Conservation (phyloP, 2,329 filamentous ascomycete species). For the Canariomyces notabilis region DNA sequence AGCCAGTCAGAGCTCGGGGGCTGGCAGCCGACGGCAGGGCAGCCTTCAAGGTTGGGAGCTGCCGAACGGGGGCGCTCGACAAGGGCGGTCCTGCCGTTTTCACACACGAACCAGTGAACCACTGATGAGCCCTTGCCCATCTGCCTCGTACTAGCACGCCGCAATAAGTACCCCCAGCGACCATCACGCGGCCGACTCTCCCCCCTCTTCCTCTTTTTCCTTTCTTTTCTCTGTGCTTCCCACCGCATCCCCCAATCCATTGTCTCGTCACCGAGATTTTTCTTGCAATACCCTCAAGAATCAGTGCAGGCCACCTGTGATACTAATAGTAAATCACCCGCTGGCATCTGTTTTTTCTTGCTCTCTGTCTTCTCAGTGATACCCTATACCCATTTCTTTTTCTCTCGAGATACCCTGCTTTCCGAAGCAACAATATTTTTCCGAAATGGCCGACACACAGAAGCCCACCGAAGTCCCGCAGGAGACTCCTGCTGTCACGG, state of each 20-base stretch:
- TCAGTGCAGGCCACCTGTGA: slow-evolving; percentile 24
- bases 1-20: slow-evolving; percentile 11
- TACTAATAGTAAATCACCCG: slow-evolving; percentile 16
- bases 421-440: slow-evolving; percentile 11
- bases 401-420: slow-evolving; percentile 26
- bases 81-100: slow-evolving; percentile 18
- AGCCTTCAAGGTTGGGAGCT: slow-evolving; percentile 1
- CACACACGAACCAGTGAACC: slow-evolving; percentile 4
- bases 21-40: background rate
- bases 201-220: slow-evolving; percentile 21
- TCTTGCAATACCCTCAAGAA: slow-evolving; percentile 19
- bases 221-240: slow-evolving; percentile 19
- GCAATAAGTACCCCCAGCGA: slow-evolving; percentile 25
- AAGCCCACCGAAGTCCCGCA: slow-evolving; percentile 60
- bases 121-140: too few species aligned
- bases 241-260: slow-evolving; percentile 12
- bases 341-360: slow-evolving; percentile 21
- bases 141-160: slow-evolving; percentile 18
- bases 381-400: slow-evolving; percentile 27
- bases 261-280: slow-evolving; percentile 18
- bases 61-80: slow-evolving; percentile 12
- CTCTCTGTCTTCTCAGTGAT: slow-evolving; percentile 27
- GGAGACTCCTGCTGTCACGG: slow-evolving; percentile 40
- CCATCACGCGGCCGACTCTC: slow-evolving; percentile 21
- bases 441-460: slow-evolving; percentile 65